Base-by-base conservation (phyloP, 129 eudicot genomes). In the Pittosporum tobira region DNA sequence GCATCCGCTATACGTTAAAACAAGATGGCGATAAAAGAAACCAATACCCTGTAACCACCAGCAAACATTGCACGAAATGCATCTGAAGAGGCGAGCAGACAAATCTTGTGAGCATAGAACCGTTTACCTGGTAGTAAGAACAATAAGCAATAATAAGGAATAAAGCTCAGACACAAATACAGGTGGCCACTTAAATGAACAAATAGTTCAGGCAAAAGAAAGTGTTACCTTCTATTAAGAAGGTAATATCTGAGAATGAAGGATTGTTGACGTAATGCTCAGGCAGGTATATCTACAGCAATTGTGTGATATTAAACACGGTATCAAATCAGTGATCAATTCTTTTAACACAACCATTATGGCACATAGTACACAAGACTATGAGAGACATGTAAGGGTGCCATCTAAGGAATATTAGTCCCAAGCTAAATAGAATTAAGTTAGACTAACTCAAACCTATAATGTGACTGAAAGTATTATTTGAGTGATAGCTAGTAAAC, bases 81-180 rank as follows among this genome's bases (percentile, higher is more conserved):
- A 80, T 91, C 98, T 59, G 95, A 91, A 51, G 98, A 86, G 75
- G 95, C 90, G 71, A 91, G 98, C 54, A 91, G 65, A 61, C 98
- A 86, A 60, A 91, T 91, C 57, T 94, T 84, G 64, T 86, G 95
- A 29, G 95, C 98, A 54, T 86, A 91, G 59, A 91, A 86, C 49
- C 79, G 81, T 49, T 81, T 74, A 22, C 94, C 98, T 91, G 85
- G 55, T 38, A 31, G 59, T 34, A 31, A 27, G 20, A 16, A 31
- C 22, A 25, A 6, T n/a, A 59, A 47, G 40, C 19, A 50, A 19
- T 7, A 58, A 26, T 6, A n/a, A 16, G 27, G 6, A 6, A 3
- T 20, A 23, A 11, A 15, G 2, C 22, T 6, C 7, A 14, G n/a
- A 26, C 14, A 56, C 38, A 19, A 18, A 31, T 26, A 30, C 45